Evolutionary conservation across 768 basidiomycete species (phyloP).

Genomic region (Pseudohyphozyma bogoriensis): DNA sequence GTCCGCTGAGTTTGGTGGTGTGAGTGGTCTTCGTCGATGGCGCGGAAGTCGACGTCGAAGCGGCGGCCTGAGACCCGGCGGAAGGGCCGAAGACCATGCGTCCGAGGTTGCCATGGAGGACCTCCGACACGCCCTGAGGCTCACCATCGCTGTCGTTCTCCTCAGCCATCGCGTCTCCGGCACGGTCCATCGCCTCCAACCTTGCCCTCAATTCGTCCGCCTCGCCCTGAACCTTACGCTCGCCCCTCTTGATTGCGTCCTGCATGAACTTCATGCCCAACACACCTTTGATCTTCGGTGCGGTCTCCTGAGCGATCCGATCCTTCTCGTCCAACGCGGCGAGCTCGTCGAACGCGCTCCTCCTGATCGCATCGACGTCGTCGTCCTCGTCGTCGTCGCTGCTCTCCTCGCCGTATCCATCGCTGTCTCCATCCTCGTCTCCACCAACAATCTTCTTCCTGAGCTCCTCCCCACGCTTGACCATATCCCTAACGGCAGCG

Average conservation of each 20-base stretch:
- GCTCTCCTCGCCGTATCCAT: slow-evolving; percentile 40
- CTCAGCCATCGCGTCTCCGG: slow-evolving; percentile 28
- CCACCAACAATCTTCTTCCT: slow-evolving; percentile 60
- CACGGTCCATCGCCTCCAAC: slow-evolving; percentile 48
- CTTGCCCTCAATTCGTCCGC: slow-evolving; percentile 66
- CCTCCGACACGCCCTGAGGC: slow-evolving; percentile 32
- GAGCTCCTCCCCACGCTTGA: slow-evolving; percentile 68
- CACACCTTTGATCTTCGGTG: slow-evolving; percentile 55
- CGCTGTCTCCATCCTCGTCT: slow-evolving; percentile 41
- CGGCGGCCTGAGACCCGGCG: slow-evolving; percentile 19
- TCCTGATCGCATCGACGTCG: slow-evolving; percentile 47
- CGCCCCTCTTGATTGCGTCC: slow-evolving; percentile 65
- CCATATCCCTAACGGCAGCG: slow-evolving; percentile 72
- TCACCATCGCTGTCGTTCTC: slow-evolving; percentile 37
- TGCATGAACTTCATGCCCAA: slow-evolving; percentile 99
- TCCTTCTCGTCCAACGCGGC: slow-evolving; percentile 44
- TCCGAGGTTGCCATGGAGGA: slow-evolving; percentile 40
- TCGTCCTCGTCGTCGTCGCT: slow-evolving; percentile 36
- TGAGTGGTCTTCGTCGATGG: background rate
- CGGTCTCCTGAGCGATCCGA: slow-evolving; percentile 31
- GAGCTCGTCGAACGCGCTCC: slow-evolving; percentile 68
- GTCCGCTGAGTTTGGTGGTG: slow-evolving; percentile 22
- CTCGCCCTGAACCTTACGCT: slow-evolving; percentile 50
- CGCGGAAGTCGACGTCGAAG: background rate
- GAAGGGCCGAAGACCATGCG: slow-evolving; percentile 38